Conservation (phyloP, 495 filamentous ascomycete species). For the Bacidia gigantensis region DNA sequence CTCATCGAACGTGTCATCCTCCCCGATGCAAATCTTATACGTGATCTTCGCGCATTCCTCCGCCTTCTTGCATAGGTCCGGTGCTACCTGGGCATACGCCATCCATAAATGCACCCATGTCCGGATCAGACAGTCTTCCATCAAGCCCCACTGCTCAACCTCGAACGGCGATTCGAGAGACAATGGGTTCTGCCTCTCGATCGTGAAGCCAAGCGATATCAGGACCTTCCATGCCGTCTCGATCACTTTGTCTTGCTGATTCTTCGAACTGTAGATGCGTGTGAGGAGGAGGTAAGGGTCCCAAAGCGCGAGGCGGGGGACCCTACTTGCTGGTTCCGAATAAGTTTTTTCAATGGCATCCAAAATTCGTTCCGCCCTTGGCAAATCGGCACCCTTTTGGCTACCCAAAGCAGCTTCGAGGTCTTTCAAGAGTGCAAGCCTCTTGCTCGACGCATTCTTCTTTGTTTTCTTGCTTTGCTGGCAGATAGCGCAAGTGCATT, state of each 20-base stretch:
- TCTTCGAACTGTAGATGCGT: constrained; percentile 5
- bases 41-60: constrained; percentile 24
- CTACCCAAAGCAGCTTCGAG: constrained; percentile 8
- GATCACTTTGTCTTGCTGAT: constrained; percentile 17
- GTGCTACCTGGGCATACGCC: constrained; percentile 22
- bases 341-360: constrained; percentile 23
- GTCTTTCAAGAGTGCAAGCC: constrained; percentile 8
- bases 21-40: constrained; percentile 30
- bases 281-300: constrained; percentile 22
- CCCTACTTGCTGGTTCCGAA: constrained; percentile 11
- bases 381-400: background rate
- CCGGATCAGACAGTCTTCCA: constrained; percentile 19
- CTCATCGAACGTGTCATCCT: constrained; percentile 29
- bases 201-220: constrained; percentile 28
- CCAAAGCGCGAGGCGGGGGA: constrained; percentile 24
- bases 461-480: constrained; percentile 13
- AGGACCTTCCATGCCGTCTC: constrained; percentile 22
- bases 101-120: constrained; percentile 26
- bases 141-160: constrained; percentile 32
- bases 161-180: too few species aligned
- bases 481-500: constrained; percentile 34
- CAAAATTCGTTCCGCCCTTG: constrained; percentile 16
- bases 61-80: constrained; percentile 18
- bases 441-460: constrained; percentile 4
- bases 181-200: constrained; percentile 16